Conservation (phyloP, 1,284 basidiomycete species). For the Heliocybe sulcata region DNA sequence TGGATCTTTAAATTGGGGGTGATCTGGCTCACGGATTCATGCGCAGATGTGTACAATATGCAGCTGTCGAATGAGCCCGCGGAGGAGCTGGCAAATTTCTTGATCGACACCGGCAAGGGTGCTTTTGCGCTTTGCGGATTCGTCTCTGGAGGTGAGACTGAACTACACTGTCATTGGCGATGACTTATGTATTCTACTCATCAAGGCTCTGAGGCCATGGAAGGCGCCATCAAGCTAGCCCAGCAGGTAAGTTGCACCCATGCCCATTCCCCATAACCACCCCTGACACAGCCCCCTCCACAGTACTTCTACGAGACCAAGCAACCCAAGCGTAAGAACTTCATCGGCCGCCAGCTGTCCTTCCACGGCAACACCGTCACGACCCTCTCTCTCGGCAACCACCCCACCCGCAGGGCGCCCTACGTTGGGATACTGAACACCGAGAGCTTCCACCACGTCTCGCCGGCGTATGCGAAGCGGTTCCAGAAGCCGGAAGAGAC, state of each 20-base stretch:
- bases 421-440: conserved; percentile 59
- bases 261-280: neutral
- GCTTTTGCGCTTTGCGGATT: conserved; percentile 67
- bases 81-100: conserved; percentile 60
- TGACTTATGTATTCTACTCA: conserved; percentile 3
- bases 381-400: conserved; percentile 59
- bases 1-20: no score
- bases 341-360: conserved; percentile 73
- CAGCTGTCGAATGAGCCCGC: conserved; percentile 73
- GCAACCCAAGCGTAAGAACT: conserved; percentile 64
- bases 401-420: conserved; percentile 58
- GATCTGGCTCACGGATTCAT: no score
- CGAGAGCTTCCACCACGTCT: conserved; percentile 71
- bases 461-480: conserved; percentile 79
- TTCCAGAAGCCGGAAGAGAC: conserved; percentile 64
- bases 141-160: conserved; percentile 55
- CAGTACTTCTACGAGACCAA: conserved; percentile 67
- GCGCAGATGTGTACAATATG: conserved; percentile 73
- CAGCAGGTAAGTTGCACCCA: conserved; percentile 47
- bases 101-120: conserved; percentile 60
- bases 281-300: neutral
- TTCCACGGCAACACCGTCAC: conserved; percentile 82
- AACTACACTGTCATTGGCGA: neutral
- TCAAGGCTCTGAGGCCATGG: conserved; percentile 80
- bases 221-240: conserved; percentile 70